phyloP scores from a whole-genome alignment of 176 grass and related monocot species.

The Tillandsia leiboldiana region DNA sequence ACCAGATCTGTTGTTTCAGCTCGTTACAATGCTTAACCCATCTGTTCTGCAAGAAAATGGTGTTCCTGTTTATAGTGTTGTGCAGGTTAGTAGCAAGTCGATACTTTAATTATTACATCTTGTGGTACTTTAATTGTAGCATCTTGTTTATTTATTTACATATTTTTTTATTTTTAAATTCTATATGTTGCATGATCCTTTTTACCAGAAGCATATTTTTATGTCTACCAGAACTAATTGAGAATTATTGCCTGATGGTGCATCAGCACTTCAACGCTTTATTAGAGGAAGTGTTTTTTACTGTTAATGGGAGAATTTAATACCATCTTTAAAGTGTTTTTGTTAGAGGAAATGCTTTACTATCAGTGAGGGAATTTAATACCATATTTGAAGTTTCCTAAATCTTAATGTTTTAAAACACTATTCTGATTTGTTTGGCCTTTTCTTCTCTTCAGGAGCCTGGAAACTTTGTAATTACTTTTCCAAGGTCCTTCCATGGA shows the following conservation, averaged over 20 bases:
- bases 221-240: no score
- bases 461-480: slow-evolving; percentile 96
- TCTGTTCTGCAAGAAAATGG: slow-evolving; percentile 61
- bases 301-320: no score
- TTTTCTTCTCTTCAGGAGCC: slow-evolving; percentile 51
- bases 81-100: slow-evolving; percentile 51
- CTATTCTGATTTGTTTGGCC: slow-evolving; percentile 8
- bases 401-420: not conserved
- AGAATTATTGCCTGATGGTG: no score
- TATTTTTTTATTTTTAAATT: not conserved
- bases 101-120: not conserved
- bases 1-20: slow-evolving; percentile 89
- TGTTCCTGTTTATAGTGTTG: slow-evolving; percentile 80
- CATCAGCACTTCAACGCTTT: no score
- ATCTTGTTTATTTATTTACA: not conserved
- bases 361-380: not conserved
- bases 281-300: no score
- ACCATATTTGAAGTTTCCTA: not conserved
- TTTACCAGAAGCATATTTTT: no score
- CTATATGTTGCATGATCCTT: no score
- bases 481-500: slow-evolving; percentile 90
- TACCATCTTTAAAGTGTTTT: no score
- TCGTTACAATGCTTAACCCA: slow-evolving; percentile 94
- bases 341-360: not conserved
- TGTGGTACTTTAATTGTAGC: not conserved